phyloP scores from a whole-genome alignment of 805 yeast genomes.

The Suhomyces canberraensis region DNA sequence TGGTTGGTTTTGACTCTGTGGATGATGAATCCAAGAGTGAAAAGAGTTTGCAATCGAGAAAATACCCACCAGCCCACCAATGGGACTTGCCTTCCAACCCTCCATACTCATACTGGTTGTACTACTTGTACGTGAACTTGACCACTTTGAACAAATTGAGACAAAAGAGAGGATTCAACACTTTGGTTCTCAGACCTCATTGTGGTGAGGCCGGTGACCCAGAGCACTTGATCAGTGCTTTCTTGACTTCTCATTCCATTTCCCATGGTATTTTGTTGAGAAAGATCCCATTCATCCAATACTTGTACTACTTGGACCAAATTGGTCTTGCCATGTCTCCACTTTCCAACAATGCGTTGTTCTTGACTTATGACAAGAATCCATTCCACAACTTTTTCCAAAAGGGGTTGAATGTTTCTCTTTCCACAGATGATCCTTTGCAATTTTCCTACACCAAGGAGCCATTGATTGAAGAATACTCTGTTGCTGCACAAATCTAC shows the following conservation, averaged over 20 bases:
- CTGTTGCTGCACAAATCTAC: constrained; percentile 97
- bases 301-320: constrained; percentile 88
- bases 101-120: constrained; percentile 94
- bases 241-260: constrained; percentile 84
- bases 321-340: constrained; percentile 99
- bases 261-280: constrained; percentile 93
- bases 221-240: constrained; percentile 89
- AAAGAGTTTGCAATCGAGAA: constrained; percentile 66
- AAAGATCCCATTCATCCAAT: constrained; percentile 93
- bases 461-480: constrained; percentile 94
- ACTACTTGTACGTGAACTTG: constrained; percentile 83
- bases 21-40: constrained; percentile 96
- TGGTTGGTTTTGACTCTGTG: constrained; percentile 96
- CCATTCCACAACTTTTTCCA: constrained; percentile 90
- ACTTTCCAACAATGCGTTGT: constrained; percentile 90
- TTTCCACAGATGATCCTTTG: constrained; percentile 96
- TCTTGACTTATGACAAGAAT: constrained; percentile 93
- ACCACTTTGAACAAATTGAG: constrained; percentile 86
- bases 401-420: constrained; percentile 89
- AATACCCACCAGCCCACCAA: constrained; percentile 78
- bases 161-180: constrained; percentile 68
- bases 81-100: constrained; percentile 85
- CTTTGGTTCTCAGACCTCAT: constrained; percentile 95
- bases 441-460: constrained; percentile 97
- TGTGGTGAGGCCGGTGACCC: constrained; percentile 99